phyloP scores from a whole-genome alignment of 1,284 basidiomycete species.

The Melanopsichium pennsylvanicum region DNA sequence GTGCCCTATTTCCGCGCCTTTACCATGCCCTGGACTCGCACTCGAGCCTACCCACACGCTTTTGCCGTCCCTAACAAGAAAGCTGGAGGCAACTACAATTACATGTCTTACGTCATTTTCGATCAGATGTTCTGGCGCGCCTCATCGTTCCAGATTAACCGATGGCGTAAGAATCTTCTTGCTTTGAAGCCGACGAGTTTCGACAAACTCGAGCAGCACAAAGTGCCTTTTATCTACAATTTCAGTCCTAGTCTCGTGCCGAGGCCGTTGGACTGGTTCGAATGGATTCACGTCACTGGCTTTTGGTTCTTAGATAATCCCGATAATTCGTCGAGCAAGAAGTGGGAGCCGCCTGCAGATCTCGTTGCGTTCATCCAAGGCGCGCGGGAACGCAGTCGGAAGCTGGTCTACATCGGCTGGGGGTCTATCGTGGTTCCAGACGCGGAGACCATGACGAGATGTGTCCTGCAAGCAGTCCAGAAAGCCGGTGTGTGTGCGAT shows the following conservation, averaged over 20 bases:
- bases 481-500: slow-evolving; percentile 84
- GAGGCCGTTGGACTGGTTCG: slow-evolving; percentile 85
- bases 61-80: slow-evolving; percentile 89
- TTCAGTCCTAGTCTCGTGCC: slow-evolving; percentile 82
- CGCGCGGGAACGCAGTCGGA: slow-evolving; percentile 78
- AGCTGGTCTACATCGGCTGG: slow-evolving; percentile 96
- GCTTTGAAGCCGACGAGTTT: slow-evolving; percentile 80
- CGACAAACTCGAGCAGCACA: slow-evolving; percentile 93
- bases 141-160: slow-evolving; percentile 85
- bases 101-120: slow-evolving; percentile 94
- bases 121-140: slow-evolving; percentile 98
- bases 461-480: slow-evolving; percentile 85
- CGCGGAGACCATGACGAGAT: slow-evolving; percentile 87
- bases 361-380: slow-evolving; percentile 82
- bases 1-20: slow-evolving; percentile 93
- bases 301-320: slow-evolving; percentile 71
- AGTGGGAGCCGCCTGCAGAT: slow-evolving; percentile 82
- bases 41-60: slow-evolving; percentile 91
- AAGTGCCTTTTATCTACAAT: slow-evolving; percentile 96
- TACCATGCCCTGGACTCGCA: slow-evolving; percentile 81
- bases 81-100: slow-evolving; percentile 95
- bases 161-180: slow-evolving; percentile 85
- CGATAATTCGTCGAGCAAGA: slow-evolving; percentile 78
- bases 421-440: slow-evolving; percentile 98
- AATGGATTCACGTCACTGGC: slow-evolving; percentile 93